phyloP scores from a whole-genome alignment of 176 grass and related monocot species.

The Triticum timopheevii region DNA sequence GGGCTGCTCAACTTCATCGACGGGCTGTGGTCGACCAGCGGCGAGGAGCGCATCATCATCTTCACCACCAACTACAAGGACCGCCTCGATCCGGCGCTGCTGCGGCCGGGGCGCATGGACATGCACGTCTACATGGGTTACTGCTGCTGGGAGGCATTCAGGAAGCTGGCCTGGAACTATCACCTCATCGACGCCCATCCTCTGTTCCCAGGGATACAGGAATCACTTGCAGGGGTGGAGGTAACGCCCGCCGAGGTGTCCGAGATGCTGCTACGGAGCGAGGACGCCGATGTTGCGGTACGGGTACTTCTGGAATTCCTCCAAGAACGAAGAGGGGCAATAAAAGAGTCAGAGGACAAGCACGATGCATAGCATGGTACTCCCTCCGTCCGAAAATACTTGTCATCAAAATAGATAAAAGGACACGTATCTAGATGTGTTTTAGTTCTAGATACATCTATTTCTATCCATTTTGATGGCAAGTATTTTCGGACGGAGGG shows the following conservation, averaged over 20 bases:
- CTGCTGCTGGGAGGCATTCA: slow-evolving; percentile 46
- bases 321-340: neutral
- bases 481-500: too few species aligned
- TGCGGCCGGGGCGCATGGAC: slow-evolving; percentile 85
- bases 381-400: too few species aligned
- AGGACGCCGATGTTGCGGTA: neutral
- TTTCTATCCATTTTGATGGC: too few species aligned
- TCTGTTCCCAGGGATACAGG: slow-evolving; percentile 16
- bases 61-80: slow-evolving; percentile 71
- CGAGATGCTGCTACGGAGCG: slow-evolving; percentile 31
- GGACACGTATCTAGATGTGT: too few species aligned
- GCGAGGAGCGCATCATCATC: slow-evolving; percentile 57
- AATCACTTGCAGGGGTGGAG: neutral
- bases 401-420: too few species aligned
- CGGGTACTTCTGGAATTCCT: slow-evolving; percentile 20
- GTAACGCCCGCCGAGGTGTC: slow-evolving; percentile 33
- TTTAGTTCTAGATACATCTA: too few species aligned
- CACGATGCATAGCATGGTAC: neutral
- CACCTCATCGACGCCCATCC: slow-evolving; percentile 22
- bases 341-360: neutral
- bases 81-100: slow-evolving; percentile 66
- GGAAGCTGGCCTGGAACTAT: slow-evolving; percentile 28
- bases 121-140: slow-evolving; percentile 62
- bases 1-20: slow-evolving; percentile 68
- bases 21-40: slow-evolving; percentile 54